These are phyloP conservation scores for Brassica hybrid DNA, from an alignment of 441 rosid species.

Conservation along the genomic window DNA sequence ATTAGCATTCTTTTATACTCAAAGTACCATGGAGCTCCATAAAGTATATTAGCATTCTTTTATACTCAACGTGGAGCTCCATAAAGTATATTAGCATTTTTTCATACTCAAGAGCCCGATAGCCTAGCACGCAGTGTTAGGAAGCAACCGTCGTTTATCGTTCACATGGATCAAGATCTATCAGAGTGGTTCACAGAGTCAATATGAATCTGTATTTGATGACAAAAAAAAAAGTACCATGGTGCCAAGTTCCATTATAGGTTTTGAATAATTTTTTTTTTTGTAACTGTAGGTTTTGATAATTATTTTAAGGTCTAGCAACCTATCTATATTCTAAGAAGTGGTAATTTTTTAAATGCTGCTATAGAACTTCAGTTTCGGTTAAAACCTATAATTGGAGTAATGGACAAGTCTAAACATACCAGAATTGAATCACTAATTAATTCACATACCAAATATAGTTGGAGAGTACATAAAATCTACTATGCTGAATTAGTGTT, in stretches of 20 bases:
- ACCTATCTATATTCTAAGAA: not conserved
- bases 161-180: no score
- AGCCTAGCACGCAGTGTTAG: no score
- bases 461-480: not conserved
- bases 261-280: not conserved
- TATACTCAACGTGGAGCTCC: not conserved
- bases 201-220: no score
- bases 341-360: not conserved
- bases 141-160: no score
- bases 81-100: no score
- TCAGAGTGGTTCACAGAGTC: no score
- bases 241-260: not conserved
- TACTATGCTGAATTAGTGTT: not conserved
- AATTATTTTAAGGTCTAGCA: not conserved
- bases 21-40: no score
- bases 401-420: not conserved
- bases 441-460: not conserved
- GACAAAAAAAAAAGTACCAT: no score
- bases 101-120: no score
- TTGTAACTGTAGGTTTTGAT: no score
- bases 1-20: no score
- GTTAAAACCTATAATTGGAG: not conserved
- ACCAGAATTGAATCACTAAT: not conserved
- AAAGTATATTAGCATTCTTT: no score
- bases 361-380: not conserved